Percentiles rank a stretch among this genome's conserved stretches.
Evolutionary conservation across 768 basidiomycete species (phyloP).

Genomic region (Boletus vermiculosoides): DNA sequence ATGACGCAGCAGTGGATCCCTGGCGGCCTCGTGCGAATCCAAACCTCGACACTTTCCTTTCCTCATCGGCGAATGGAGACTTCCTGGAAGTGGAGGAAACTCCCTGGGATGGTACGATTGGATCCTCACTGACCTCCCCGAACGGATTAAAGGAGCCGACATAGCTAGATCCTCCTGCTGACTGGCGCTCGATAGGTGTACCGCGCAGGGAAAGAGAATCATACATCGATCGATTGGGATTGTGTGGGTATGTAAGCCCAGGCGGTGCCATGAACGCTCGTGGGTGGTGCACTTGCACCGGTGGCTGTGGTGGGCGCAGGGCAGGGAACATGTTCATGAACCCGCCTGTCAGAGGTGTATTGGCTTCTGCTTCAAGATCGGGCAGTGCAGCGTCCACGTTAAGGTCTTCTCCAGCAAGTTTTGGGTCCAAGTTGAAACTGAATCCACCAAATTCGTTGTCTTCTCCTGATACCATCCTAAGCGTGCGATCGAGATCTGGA

Average conservation of each 20-base stretch:
- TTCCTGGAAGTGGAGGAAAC: conserved; percentile 34
- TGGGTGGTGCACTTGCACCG: conserved; percentile 21
- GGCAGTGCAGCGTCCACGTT: conserved; percentile 43
- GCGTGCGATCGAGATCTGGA: conserved; percentile 85
- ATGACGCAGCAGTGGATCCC: conserved; percentile 55
- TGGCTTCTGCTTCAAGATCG: conserved; percentile 47
- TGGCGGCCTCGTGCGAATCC: conserved; percentile 76
- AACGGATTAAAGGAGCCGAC: conserved; percentile 82
- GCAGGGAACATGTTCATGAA: conserved; percentile 73
- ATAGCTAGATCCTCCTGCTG: conserved; percentile 51
- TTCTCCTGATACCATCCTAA: conserved; percentile 65
- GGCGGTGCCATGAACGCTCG: conserved; percentile 49
- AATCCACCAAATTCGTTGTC: conserved; percentile 67
- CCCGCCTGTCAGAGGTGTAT: conserved; percentile 58
- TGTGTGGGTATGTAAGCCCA: conserved; percentile 50
- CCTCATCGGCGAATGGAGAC: conserved; percentile 53
- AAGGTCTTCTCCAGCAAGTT: conserved; percentile 51
- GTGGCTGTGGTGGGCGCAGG: conserved; percentile 40
- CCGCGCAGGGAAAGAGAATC: conserved; percentile 47
- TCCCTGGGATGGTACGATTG: conserved; percentile 29
- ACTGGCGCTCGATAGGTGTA: conserved; percentile 45
- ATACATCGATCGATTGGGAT: conserved; percentile 51
- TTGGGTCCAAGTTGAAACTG: conserved; percentile 85
- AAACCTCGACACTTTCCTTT: conserved; percentile 73
- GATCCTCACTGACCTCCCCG: conserved; percentile 55